Conservation (phyloP, 345 rosid species). For the Excoecaria cochinchinensis region DNA sequence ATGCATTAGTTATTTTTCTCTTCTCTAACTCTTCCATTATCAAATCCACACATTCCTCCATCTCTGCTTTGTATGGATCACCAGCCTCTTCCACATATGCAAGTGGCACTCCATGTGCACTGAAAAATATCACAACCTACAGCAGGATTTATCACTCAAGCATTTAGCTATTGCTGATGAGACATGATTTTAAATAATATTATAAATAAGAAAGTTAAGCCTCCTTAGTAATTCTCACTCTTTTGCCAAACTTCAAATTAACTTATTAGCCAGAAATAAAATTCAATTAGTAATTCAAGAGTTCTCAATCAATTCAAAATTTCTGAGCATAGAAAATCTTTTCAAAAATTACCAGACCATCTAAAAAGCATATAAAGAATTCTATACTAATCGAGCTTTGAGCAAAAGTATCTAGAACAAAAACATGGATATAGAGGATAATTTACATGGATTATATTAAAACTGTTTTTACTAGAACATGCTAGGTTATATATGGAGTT, state of each 20-base stretch:
- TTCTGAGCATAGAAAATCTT: neutral
- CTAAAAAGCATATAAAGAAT: neutral
- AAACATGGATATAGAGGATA: neutral
- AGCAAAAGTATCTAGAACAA: neutral
- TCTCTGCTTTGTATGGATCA: conserved; percentile 99
- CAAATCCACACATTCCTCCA: conserved; percentile 97
- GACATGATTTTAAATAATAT: neutral
- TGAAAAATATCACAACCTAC: conserved; percentile 95
- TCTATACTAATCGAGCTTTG: neutral
- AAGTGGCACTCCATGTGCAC: conserved; percentile 99
- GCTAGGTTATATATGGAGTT: neutral
- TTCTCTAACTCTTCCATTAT: conserved; percentile 95
- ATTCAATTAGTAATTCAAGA: neutral
- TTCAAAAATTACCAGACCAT: neutral
- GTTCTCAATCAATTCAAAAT: neutral
- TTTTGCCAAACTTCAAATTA: neutral
- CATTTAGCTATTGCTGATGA: neutral
- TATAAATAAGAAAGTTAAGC: neutral
- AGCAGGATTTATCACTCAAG: conserved; percentile 29
- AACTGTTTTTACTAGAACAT: neutral
- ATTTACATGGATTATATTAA: neutral
- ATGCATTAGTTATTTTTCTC: conserved; percentile 65
- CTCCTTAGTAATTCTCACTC: neutral
- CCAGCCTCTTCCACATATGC: conserved; percentile 99
- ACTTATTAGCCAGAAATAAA: neutral